Percentiles rank a stretch among this genome's conserved stretches.
phyloP scores from a whole-genome alignment of 1,284 basidiomycete genomes.

The Sparassis latifolia region DNA sequence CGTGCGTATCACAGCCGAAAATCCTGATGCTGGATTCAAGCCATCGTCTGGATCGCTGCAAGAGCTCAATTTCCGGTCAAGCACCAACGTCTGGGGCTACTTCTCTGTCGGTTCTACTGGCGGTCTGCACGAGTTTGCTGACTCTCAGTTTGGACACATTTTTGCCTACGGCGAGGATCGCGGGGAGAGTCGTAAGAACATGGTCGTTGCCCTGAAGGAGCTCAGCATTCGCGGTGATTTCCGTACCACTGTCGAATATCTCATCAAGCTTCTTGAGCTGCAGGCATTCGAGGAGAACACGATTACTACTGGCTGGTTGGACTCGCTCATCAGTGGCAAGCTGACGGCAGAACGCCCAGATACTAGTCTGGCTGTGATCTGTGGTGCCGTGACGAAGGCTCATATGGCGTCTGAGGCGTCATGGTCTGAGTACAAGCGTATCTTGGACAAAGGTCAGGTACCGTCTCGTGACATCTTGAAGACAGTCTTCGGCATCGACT shows the following conservation, averaged over 20 bases:
- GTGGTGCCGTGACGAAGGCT: constrained; percentile 96
- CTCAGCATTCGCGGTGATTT: constrained; percentile 98
- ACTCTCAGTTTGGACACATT: constrained; percentile 98
- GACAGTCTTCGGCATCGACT: constrained; percentile 96
- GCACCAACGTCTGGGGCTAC: constrained; percentile 99
- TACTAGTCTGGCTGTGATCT: constrained; percentile 87
- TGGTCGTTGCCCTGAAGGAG: constrained; percentile 99
- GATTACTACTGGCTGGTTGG: constrained; percentile 98
- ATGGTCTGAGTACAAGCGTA: constrained; percentile 89
- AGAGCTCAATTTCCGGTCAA: constrained; percentile 99
- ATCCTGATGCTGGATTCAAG: constrained; percentile 99
- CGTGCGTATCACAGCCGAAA: constrained; percentile 98
- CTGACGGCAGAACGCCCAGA: constrained; percentile 97
- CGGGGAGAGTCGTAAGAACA: constrained; percentile 94
- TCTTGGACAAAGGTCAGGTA: constrained; percentile 97
- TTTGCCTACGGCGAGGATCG: constrained; percentile 99
- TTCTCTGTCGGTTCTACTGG: constrained; percentile 96
- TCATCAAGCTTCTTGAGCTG: constrained; percentile 95
- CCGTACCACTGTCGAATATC: constrained; percentile 97
- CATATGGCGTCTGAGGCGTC: constrained; percentile 87
- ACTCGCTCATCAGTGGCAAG: constrained; percentile 93
- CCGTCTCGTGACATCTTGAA: constrained; percentile 92
- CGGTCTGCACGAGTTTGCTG: constrained; percentile 97
- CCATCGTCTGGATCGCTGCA: constrained; percentile 95
- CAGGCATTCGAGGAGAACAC: constrained; percentile 97